Evolutionary conservation across 2,329 filamentous ascomycete genomes (phyloP), one percentile per base, ranked within the genome.

Genomic region (Cytospora mali): DNA sequence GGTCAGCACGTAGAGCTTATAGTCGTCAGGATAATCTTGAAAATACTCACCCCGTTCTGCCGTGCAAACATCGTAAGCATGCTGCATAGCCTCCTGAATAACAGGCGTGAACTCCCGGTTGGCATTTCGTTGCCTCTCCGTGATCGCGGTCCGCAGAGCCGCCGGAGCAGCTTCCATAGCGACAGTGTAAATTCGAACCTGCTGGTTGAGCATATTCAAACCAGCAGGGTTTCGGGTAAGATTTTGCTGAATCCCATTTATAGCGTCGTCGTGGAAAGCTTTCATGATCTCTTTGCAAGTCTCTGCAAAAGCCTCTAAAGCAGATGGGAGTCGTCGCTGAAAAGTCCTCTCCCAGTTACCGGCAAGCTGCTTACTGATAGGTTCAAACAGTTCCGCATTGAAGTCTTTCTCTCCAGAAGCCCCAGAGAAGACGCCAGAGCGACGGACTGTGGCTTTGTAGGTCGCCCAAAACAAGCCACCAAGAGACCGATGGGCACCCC

Each of bases 101-200:
- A 75, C 74, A 0, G 82, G 83, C 0, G 75, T 77, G 61, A 87
- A 85, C 35, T 81, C 74, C 4, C 84, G 80, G 67, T 80, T 87
- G 18, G 80, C 79, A 4, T 84, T 79, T 29, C 80, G 77, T 67
- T 86, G 83, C 4, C 74, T 64, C 6, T 75, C 72, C 0, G 74
- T 81, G 66, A 86, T 77, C 2, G 66, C 66, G 1, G 68, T 67
- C 0, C 73, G 65, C 48, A 81, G 71, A 4, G 65, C 64, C 0
- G 58, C 64, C 3, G 73, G 72, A 0, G 81, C 62, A 7, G 76
- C 71, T 0, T 71, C 69, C 39, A 85, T 76, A 6, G 75, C 72
- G 3, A 72, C 71, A 31, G 62, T 77, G 10, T 48, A 6, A 0
- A 13, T 16, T 10, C 27, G 60, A 9, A 72, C 62, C 54, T 73